These are phyloP conservation scores for Ampelocalamus luodianensis DNA, from an alignment of 176 grass and related monocot genomes.

Conservation along the genomic window DNA sequence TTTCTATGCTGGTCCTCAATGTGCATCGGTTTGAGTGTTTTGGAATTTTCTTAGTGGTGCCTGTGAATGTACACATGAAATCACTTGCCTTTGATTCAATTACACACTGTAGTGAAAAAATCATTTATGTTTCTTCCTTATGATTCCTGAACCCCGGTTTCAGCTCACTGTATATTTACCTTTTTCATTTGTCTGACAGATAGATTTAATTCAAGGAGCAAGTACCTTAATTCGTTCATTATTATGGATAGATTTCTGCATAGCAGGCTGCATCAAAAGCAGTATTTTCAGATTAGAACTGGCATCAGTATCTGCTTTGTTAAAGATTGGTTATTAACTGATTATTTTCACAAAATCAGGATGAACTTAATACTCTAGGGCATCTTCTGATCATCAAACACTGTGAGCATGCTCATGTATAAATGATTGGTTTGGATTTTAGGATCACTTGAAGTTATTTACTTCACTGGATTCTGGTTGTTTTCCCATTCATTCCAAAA, in stretches of 20 bases:
- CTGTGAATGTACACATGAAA: background rate
- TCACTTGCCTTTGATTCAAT: background rate
- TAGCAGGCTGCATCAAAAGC: background rate
- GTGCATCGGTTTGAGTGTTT: slow-evolving; percentile 22
- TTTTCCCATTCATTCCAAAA: slow-evolving; percentile 21
- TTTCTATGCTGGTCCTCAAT: slow-evolving; percentile 13
- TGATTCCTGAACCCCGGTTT: slow-evolving; percentile 18
- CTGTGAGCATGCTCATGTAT: background rate
- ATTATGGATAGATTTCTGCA: background rate
- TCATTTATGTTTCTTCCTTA: slow-evolving; percentile 25
- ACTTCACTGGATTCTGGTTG: slow-evolving; percentile 3
- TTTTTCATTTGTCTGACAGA: background rate
- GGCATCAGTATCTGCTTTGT: slow-evolving; percentile 4
- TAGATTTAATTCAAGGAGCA: slow-evolving; percentile 3
- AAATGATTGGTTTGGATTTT: slow-evolving; percentile 24
- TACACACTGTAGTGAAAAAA: slow-evolving; percentile 9
- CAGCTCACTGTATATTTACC: background rate
- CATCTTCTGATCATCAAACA: slow-evolving; percentile 19
- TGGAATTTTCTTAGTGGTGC: slow-evolving; percentile 8
- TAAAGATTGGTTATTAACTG: background rate
- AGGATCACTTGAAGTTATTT: background rate
- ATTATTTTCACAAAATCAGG: background rate
- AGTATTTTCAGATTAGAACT: background rate
- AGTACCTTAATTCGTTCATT: slow-evolving; percentile 11
- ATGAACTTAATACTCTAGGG: slow-evolving; percentile 18